Evolutionary conservation across 2,329 filamentous ascomycete species (phyloP).

Genomic region (Epichloe hybrida): DNA sequence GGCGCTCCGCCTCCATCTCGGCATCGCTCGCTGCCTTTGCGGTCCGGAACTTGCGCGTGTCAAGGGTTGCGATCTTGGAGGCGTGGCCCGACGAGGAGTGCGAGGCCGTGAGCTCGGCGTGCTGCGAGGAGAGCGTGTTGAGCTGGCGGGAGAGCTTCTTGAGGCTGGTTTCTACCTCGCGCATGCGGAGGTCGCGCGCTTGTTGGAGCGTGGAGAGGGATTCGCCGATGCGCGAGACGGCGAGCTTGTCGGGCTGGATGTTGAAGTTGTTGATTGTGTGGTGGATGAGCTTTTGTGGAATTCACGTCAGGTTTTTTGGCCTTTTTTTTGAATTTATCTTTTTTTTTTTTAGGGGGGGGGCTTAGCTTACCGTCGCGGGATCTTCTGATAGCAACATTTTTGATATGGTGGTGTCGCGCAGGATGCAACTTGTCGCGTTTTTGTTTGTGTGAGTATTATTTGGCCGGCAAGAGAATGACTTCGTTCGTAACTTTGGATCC

Average conservation of each 20-base stretch:
- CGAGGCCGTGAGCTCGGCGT: constrained; percentile 58
- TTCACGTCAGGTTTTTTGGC: background rate
- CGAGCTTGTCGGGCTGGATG: constrained; percentile 74
- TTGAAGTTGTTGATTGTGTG: constrained; percentile 94
- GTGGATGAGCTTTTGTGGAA: constrained; percentile 34
- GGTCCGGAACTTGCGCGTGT: constrained; percentile 86
- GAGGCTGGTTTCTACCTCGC: constrained; percentile 52
- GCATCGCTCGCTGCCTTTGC: constrained; percentile 84
- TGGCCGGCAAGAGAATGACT: background rate
- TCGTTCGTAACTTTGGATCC: too few relatives aligned
- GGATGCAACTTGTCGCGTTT: background rate
- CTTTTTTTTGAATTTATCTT: too few relatives aligned
- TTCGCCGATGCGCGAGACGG: constrained; percentile 70
- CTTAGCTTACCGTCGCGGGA: constrained; percentile 61
- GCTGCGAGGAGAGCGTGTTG: constrained; percentile 58
- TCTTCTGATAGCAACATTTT: constrained; percentile 88
- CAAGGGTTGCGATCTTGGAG: constrained; percentile 69
- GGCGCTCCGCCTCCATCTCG: constrained; percentile 89
- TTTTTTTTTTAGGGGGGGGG: too few relatives aligned
- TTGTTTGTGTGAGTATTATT: background rate
- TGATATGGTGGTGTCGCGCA: constrained; percentile 20
- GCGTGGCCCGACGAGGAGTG: constrained; percentile 74
- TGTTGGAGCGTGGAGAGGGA: constrained; percentile 73
- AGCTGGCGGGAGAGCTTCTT: constrained; percentile 65
- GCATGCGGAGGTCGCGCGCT: constrained; percentile 65